Evolutionary conservation across 164 flowering plant genomes (phyloP).

Genomic region (Magnolia officinalis): DNA sequence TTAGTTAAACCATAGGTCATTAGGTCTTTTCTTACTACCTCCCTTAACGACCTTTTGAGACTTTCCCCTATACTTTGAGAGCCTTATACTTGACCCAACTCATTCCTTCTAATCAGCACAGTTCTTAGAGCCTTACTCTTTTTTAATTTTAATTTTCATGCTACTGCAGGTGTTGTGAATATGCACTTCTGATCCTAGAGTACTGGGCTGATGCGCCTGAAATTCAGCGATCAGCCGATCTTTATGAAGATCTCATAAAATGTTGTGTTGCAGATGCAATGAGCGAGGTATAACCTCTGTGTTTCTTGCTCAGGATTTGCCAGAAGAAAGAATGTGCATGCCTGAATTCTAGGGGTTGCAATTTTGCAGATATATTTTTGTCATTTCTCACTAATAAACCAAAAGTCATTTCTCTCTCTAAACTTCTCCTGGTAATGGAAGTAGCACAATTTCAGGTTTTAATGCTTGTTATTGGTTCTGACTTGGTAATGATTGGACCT

Average conservation of each 20-base stretch:
- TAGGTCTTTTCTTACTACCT: too few relatives aligned
- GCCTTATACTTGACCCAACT: too few relatives aligned
- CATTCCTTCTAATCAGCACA: too few relatives aligned
- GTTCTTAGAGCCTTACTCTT: too few relatives aligned
- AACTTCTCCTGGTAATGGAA: not conserved
- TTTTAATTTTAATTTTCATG: not conserved
- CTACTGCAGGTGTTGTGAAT: slow-evolving; percentile 85
- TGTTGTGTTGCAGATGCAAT: slow-evolving; percentile 97
- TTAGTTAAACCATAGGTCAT: too few relatives aligned
- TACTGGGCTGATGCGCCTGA: slow-evolving; percentile 99
- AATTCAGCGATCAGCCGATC: slow-evolving; percentile 91
- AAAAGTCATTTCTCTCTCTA: not conserved
- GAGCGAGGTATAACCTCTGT: slow-evolving; percentile 72
- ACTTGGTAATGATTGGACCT: not conserved
- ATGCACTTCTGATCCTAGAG: slow-evolving; percentile 87
- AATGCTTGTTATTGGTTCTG: not conserved
- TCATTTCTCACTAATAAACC: not conserved
- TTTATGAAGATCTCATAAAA: slow-evolving; percentile 88
- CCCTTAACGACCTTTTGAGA: too few relatives aligned
- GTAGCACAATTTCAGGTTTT: not conserved
- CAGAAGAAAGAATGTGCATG: not conserved
- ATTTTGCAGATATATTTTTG: not conserved
- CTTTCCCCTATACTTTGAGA: too few relatives aligned
- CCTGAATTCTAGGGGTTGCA: not conserved
- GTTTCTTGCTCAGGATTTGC: not conserved